A percentile compares a stretch with the other conserved stretches of the same genome.
Evolutionary conservation across 2,329 filamentous ascomycete genomes (phyloP).

Genomic region (Calonectria crousiana): DNA sequence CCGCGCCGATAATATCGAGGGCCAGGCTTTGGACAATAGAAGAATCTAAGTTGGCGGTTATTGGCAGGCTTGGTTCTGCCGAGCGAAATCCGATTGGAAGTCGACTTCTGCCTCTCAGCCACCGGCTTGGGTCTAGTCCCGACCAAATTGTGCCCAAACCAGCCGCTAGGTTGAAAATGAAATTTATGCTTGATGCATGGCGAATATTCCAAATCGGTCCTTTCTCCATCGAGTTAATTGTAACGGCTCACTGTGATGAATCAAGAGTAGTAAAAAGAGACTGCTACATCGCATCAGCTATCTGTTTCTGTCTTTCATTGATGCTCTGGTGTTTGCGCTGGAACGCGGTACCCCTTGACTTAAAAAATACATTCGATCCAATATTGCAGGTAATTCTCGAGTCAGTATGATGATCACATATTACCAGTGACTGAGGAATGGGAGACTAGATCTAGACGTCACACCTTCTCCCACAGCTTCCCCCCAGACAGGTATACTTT

Average conservation of each 20-base stretch:
- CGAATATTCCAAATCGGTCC: background rate
- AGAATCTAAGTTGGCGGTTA: background rate
- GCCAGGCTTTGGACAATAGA: background rate
- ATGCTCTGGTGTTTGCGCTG: no score
- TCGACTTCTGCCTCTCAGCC: background rate
- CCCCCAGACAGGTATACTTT: constrained; percentile 1
- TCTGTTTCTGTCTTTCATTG: background rate
- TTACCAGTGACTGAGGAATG: no score
- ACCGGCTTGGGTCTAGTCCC: background rate
- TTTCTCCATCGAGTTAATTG: background rate
- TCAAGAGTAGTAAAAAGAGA: background rate
- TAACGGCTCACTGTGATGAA: background rate
- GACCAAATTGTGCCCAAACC: background rate
- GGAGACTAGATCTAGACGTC: no score
- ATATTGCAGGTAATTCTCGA: no score
- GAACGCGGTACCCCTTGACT: no score
- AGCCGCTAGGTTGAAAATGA: background rate
- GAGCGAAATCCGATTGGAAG: background rate
- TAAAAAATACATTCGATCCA: no score
- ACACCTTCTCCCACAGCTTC: background rate
- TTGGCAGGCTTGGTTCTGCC: background rate
- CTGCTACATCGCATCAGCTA: background rate
- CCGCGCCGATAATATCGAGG: background rate
- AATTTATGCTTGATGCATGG: background rate
- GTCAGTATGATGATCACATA: no score